Base-by-base conservation (phyloP, 495 filamentous ascomycete species). In the Friedmanniomyces endolithicus region DNA sequence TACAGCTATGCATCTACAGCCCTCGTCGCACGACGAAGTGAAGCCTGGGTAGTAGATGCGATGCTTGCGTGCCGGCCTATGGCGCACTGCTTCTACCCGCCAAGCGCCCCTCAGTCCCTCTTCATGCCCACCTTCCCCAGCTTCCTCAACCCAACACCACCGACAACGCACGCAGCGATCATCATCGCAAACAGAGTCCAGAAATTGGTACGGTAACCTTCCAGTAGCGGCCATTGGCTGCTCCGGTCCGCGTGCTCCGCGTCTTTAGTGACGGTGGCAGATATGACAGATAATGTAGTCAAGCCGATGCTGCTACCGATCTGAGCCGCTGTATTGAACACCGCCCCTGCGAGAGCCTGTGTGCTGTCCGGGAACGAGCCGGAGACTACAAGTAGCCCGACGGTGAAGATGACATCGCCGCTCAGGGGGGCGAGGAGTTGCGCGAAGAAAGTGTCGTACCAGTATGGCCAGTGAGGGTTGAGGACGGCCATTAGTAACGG, bases 281-380 rank as follows among this genome's bases (percentile, higher is more conserved):
- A 31, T 3, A 31, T 31, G 9, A 31, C 27, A 31, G 44, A 31
- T n/a, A 50, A 11, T 1, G 44, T 19, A 20, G 57, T 43, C 33
- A 59, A 34, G 1, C 57, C 57, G 6, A 59, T 43, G 1, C 43
- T 49, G 2, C 9, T 52, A 0, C 64, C 64, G 43, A 67, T 55
- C 48, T 67, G 62, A 2, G 50, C 48, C 9, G 59, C 51, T 0
- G 64, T 67, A 41, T 63, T 67, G 55, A 67, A 67, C 2, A 67
- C 63, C 0, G 64, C 64, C 8, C 64, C 64, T 3, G 62, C 64
- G 2, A 67, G 51, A 11, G 51, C 64, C 37, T 67, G 64, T 19
- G 60, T 63, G 23, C 58, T 57, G n/a, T 51, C 41, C 6, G 64
- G 64, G 54, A 65, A 67, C 14, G 44, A 55, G 11, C 53, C 62